phyloP scores from a whole-genome alignment of 1,284 basidiomycete species.

The Trametes versicolor region DNA sequence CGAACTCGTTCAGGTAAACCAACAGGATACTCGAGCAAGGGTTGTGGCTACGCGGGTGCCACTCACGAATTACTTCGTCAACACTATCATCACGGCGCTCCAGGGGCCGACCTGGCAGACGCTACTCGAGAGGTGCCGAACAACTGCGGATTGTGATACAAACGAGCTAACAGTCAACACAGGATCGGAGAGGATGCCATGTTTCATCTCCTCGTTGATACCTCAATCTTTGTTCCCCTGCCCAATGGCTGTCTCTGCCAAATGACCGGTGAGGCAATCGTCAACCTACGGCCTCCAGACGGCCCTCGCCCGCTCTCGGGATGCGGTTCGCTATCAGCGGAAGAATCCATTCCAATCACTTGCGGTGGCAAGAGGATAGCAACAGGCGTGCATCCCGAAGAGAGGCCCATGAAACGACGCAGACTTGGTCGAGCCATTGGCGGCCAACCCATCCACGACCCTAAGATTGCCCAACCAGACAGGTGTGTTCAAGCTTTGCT shows the following conservation, averaged over 20 bases:
- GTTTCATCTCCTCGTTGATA: constrained; percentile 77
- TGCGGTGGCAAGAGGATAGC: constrained; percentile 29
- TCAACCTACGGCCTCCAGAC: constrained; percentile 52
- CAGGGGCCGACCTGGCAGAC: constrained; percentile 73
- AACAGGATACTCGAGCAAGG: constrained; percentile 39
- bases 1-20: constrained; percentile 36
- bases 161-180: constrained; percentile 2
- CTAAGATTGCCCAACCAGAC: background rate
- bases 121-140: constrained; percentile 65
- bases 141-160: background rate
- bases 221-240: constrained; percentile 76
- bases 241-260: constrained; percentile 87
- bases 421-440: constrained; percentile 1
- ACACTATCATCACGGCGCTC: constrained; percentile 78
- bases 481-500: background rate
- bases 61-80: constrained; percentile 72
- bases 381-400: constrained; percentile 21
- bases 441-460: background rate
- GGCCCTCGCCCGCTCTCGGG: background rate
- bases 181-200: constrained; percentile 80
- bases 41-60: constrained; percentile 44
- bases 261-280: constrained; percentile 75
- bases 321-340: background rate
- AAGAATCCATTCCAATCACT: background rate
- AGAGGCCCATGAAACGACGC: constrained; percentile 30